phyloP scores from a whole-genome alignment of 352 stramenopile species.

The Phytopythium mirpurense region DNA sequence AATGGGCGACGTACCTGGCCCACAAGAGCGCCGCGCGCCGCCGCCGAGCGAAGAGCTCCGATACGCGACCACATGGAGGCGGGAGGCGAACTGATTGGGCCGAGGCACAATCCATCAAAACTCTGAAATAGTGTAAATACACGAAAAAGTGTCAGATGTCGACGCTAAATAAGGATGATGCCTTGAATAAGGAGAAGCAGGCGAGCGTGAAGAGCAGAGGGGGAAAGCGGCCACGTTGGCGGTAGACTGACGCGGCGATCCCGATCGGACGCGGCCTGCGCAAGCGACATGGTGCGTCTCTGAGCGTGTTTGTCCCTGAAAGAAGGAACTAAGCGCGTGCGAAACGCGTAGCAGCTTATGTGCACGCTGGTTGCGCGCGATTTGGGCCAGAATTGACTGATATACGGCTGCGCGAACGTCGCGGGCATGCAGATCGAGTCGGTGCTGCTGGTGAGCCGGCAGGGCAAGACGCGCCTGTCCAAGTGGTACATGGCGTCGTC shows the following conservation, averaged over 20 bases:
- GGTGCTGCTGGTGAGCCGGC: slow-evolving; percentile 86
- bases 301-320: not conserved
- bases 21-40: not conserved
- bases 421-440: slow-evolving; percentile 66
- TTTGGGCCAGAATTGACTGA: not conserved
- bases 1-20: not conserved
- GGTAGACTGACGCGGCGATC: not conserved
- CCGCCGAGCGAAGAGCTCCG: not conserved
- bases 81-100: slow-evolving; percentile 1
- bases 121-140: too few relatives aligned
- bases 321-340: not conserved
- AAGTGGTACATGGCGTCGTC: slow-evolving; percentile 88
- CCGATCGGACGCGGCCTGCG: not conserved
- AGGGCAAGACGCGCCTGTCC: slow-evolving; percentile 89
- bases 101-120: not conserved
- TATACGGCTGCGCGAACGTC: not conserved
- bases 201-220: too few relatives aligned
- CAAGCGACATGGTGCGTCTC: slow-evolving; percentile 2
- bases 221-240: slow-evolving; percentile 4
- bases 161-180: not conserved
- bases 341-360: too few relatives aligned
- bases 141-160: too few relatives aligned
- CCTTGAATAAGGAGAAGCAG: not conserved
- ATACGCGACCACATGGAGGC: not conserved
- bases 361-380: not conserved